These are phyloP conservation scores for Talaromyces proteolyticus DNA, from an alignment of 495 filamentous ascomycete genomes.

Conservation along the genomic window DNA sequence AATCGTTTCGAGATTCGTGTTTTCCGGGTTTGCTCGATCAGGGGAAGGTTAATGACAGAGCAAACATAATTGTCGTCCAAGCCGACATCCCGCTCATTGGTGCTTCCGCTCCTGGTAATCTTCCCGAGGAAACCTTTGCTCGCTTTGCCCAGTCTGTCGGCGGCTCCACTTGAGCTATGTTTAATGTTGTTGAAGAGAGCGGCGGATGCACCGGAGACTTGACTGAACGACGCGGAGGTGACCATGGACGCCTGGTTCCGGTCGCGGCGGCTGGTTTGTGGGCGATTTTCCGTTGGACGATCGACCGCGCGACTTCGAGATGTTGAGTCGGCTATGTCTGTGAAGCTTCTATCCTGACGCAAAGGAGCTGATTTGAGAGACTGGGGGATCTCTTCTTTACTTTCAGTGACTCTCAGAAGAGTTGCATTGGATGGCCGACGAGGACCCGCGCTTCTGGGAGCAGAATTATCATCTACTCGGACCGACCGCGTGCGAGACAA, in stretches of 20 bases:
- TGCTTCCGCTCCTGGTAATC: conserved; percentile 64
- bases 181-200: conserved; percentile 69
- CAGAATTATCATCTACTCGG: conserved; percentile 43
- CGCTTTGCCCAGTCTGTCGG: conserved; percentile 63
- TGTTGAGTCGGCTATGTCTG: conserved; percentile 56
- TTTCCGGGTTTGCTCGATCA: conserved; percentile 77
- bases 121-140: conserved; percentile 76
- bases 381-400: conserved; percentile 17
- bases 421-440: conserved; percentile 37
- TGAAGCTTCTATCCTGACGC: conserved; percentile 53
- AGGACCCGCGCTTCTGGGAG: conserved; percentile 20
- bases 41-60: conserved; percentile 71
- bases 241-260: conserved; percentile 43
- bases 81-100: conserved; percentile 58
- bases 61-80: conserved; percentile 72
- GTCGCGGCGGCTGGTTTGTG: conserved; percentile 33
- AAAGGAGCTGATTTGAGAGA: conserved; percentile 54
- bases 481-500: conserved; percentile 65
- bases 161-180: conserved; percentile 63
- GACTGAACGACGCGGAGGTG: conserved; percentile 54
- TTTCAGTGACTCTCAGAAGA: conserved; percentile 36
- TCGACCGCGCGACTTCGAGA: conserved; percentile 60
- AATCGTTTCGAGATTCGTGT: conserved; percentile 83
- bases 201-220: conserved; percentile 54
- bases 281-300: conserved; percentile 34